phyloP scores from a whole-genome alignment of 352 stramenopile species.

The Globisporangium nunn region DNA sequence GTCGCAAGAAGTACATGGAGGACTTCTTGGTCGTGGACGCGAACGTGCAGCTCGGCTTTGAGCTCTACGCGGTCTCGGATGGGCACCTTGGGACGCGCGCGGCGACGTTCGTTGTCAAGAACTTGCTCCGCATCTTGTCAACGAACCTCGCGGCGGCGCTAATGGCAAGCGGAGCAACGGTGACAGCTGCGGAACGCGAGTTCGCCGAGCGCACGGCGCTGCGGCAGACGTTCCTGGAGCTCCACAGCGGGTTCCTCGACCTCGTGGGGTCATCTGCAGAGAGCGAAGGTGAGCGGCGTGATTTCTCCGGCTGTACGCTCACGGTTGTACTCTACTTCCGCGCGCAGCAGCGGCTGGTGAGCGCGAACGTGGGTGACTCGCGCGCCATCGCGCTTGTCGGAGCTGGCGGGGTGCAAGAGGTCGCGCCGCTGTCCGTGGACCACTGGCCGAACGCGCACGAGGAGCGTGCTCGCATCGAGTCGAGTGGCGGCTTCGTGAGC shows the following conservation, averaged over 20 bases:
- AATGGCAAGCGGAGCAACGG: constrained; percentile 1
- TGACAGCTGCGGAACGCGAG: constrained; percentile 12
- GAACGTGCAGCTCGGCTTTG: constrained; percentile 37
- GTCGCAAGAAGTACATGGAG: constrained; percentile 91
- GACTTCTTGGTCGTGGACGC: constrained; percentile 54
- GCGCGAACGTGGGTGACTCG: constrained; percentile 86
- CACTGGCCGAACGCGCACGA: constrained; percentile 47
- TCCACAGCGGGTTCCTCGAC: constrained; percentile 49
- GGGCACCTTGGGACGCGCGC: constrained; percentile 90
- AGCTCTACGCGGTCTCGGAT: constrained; percentile 94
- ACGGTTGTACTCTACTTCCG: constrained; percentile 69
- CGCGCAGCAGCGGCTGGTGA: constrained; percentile 39
- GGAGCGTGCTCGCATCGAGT: constrained; percentile 63
- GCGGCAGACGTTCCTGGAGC: constrained; percentile 64
- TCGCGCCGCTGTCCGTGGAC: constrained; percentile 39
- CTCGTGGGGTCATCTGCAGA: background rate
- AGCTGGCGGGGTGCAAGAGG: background rate
- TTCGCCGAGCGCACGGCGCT: constrained; percentile 50
- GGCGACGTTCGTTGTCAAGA: constrained; percentile 67
- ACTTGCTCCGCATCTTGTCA: constrained; percentile 29
- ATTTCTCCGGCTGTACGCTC: constrained; percentile 79
- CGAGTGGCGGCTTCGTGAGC: constrained; percentile 62
- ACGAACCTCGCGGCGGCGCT: constrained; percentile 22
- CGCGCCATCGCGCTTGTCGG: constrained; percentile 45
- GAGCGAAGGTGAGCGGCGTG: constrained; percentile 10